A percentile compares a stretch with the other conserved stretches of the same genome.
These are phyloP conservation scores for Prunus padus DNA, from an alignment of 306 rosid genomes.

Conservation along the genomic window DNA sequence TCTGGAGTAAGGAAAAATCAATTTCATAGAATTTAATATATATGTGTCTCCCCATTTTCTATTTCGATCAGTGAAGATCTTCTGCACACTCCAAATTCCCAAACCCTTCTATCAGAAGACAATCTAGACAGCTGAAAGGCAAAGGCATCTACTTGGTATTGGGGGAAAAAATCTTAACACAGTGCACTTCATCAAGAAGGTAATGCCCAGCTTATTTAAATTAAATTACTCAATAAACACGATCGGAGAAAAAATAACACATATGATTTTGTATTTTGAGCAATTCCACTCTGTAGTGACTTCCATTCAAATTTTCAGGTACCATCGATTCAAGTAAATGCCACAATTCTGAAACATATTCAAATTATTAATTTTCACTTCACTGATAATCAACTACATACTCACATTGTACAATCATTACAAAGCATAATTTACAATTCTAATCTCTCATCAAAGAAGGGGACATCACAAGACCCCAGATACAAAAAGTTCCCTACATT, in stretches of 20 bases:
- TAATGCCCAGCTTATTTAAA: neutral
- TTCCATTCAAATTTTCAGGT: conserved; percentile 19
- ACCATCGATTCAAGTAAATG: conserved; percentile 13
- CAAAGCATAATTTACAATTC: conserved; percentile 34
- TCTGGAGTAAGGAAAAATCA: neutral
- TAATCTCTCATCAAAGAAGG: conserved; percentile 33
- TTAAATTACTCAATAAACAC: conserved; percentile 8
- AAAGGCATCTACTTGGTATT: conserved; percentile 3
- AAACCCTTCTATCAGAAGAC: neutral
- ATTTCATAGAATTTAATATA: neutral
- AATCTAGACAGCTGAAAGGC: conserved; percentile 14
- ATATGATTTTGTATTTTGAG: neutral
- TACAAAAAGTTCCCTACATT: conserved; percentile 33
- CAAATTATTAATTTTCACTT: conserved; percentile 31
- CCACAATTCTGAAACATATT: conserved; percentile 20
- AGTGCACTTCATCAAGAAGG: neutral
- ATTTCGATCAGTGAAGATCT: conserved; percentile 3
- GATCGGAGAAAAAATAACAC: neutral
- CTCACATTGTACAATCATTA: conserved; percentile 34
- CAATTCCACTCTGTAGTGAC: neutral
- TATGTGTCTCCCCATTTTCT: neutral
- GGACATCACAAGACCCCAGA: conserved; percentile 43
- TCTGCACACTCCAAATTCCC: neutral
- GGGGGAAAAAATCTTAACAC: neutral
- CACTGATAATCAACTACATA: conserved; percentile 16